Percentiles rank a stretch among this genome's conserved stretches.
Evolutionary conservation across 2,329 filamentous ascomycete genomes (phyloP).

Genomic region (Epichloe scottii): DNA sequence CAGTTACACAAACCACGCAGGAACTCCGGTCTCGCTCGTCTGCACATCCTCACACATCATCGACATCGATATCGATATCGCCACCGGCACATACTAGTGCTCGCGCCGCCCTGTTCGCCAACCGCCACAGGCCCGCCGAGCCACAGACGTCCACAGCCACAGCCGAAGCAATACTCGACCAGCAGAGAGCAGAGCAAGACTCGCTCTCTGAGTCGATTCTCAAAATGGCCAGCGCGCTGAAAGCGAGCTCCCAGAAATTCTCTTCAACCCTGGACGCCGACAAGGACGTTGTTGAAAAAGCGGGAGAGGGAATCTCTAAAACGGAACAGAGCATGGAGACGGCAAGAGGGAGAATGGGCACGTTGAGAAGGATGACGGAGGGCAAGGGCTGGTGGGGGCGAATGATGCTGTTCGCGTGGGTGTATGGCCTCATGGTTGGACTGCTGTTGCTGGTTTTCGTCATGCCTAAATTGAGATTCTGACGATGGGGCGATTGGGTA

Average conservation of each 20-base stretch:
- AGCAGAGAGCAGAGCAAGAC: conserved; percentile 74
- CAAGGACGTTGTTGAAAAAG: conserved; percentile 58
- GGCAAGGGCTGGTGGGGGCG: conserved; percentile 79
- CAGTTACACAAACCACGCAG: conserved; percentile 21
- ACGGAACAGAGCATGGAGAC: conserved; percentile 65
- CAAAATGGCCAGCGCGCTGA: conserved; percentile 64
- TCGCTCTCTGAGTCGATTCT: conserved; percentile 70
- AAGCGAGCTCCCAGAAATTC: conserved; percentile 62
- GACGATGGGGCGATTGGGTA: conserved; percentile 9
- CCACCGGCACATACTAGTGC: conserved; percentile 21
- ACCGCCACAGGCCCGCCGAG: conserved; percentile 22
- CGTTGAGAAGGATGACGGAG: conserved; percentile 68
- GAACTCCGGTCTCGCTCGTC: conserved; percentile 22
- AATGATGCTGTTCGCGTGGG: conserved; percentile 72
- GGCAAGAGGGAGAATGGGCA: conserved; percentile 65
- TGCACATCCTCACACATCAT: conserved; percentile 2
- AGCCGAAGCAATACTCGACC: conserved; percentile 60
- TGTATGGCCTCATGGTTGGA: conserved; percentile 68
- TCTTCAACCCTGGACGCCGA: conserved; percentile 56
- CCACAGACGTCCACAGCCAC: conserved; percentile 33
- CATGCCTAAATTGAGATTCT: conserved; percentile 80
- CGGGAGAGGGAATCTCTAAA: conserved; percentile 63
- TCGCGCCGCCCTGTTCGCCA: conserved; percentile 33
- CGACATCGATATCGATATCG: conserved; percentile 8
- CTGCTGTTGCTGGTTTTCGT: conserved; percentile 73